Conservation (phyloP, 768 basidiomycete genomes). For the Strobilomyces dryophilus region DNA sequence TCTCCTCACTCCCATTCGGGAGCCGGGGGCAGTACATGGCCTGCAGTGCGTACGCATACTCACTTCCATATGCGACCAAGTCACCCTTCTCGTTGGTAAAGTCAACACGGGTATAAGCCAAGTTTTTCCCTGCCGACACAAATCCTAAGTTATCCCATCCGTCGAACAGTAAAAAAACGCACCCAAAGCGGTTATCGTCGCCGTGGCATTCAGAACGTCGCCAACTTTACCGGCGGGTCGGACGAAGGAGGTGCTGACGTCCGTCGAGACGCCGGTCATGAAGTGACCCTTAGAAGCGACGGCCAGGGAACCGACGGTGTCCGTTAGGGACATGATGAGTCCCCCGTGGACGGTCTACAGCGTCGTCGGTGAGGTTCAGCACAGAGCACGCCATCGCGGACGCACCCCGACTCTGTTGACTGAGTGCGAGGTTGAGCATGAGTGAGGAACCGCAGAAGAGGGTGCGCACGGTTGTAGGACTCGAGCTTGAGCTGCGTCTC, state of each 20-base stretch:
- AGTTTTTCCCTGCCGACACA: slow-evolving; percentile 54
- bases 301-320: slow-evolving; percentile 82
- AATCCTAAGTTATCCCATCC: not conserved
- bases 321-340: slow-evolving; percentile 75
- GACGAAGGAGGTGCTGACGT: slow-evolving; percentile 75
- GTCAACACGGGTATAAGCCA: slow-evolving; percentile 80
- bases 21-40: too few relatives aligned
- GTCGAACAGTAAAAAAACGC: not conserved
- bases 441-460: not conserved
- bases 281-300: slow-evolving; percentile 77
- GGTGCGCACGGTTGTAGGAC: slow-evolving; percentile 60
- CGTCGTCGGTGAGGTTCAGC: slow-evolving; percentile 1
- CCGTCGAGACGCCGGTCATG: slow-evolving; percentile 87
- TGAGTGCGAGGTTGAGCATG: slow-evolving; percentile 25
- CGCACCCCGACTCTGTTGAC: slow-evolving; percentile 79
- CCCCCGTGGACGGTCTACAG: slow-evolving; percentile 69
- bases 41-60: too few relatives aligned
- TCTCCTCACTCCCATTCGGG: slow-evolving; percentile 68
- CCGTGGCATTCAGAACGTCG: slow-evolving; percentile 61
- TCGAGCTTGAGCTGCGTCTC: slow-evolving; percentile 70
- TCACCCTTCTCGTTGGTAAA: slow-evolving; percentile 63
- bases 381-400: not conserved
- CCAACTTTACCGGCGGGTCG: slow-evolving; percentile 71
- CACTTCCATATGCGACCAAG: not conserved
- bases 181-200: slow-evolving; percentile 70